phyloP scores from a whole-genome alignment of 192 early-diverging fungal genomes.

The Pilobolus umbonatus region DNA sequence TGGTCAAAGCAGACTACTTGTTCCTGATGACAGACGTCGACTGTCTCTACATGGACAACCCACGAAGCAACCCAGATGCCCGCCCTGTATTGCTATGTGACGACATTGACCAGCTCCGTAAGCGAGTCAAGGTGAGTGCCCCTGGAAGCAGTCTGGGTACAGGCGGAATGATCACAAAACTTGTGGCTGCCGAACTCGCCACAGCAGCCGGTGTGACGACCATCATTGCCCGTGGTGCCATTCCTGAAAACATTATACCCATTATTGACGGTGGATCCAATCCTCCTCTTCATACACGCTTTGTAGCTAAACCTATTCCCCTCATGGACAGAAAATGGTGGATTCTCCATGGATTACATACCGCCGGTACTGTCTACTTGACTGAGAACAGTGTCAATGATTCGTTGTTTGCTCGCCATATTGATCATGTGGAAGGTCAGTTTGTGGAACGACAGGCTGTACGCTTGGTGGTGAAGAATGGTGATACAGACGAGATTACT shows the following conservation, averaged over 20 bases:
- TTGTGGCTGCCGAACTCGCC: conserved; percentile 95
- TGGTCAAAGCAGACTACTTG: conserved; percentile 94
- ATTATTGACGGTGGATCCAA: conserved; percentile 55
- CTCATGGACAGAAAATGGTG: conserved; percentile 97
- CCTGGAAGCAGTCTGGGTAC: conserved; percentile 90
- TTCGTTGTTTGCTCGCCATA: conserved; percentile 85
- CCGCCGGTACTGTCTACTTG: conserved; percentile 74
- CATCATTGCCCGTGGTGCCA: conserved; percentile 78
- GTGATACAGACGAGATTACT: conserved; percentile 48
- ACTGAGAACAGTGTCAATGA: conserved; percentile 56
- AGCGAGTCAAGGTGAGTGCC: conserved; percentile 74
- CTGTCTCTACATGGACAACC: conserved; percentile 95
- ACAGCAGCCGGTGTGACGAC: conserved; percentile 89
- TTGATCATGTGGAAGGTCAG: conserved; percentile 72
- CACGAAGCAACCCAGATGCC: conserved; percentile 82
- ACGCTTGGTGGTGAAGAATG: conserved; percentile 59
- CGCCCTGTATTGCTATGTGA: conserved; percentile 81
- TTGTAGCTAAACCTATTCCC: conserved; percentile 77
- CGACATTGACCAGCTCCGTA: conserved; percentile 75
- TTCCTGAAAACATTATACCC: conserved; percentile 68
- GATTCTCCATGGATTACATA: conserved; percentile 91
- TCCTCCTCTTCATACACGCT: conserved; percentile 77
- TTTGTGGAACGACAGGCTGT: conserved; percentile 89
- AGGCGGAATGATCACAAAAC: conserved; percentile 97
- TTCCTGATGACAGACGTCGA: conserved; percentile 98